A percentile compares a stretch with the other conserved stretches of the same genome.
Conservation (phyloP, 2,329 filamentous ascomycete genomes). For the Xylogone sp. region DNA sequence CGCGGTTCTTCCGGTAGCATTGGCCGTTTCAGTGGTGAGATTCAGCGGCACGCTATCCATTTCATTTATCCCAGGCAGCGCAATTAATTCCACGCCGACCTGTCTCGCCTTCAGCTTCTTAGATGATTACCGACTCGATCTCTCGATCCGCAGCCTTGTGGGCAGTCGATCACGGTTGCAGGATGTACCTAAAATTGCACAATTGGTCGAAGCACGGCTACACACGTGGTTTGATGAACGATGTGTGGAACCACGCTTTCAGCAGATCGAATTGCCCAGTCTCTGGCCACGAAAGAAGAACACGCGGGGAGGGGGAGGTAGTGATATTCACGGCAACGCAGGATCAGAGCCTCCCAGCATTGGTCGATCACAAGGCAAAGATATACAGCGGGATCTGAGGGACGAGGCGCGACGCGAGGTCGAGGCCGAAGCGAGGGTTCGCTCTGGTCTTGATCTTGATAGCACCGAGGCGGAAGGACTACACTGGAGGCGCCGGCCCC, state of each 20-base stretch:
- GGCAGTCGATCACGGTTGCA: slow-evolving; percentile 77
- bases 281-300: slow-evolving; percentile 84
- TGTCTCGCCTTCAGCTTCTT: slow-evolving; percentile 94
- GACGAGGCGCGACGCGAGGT: slow-evolving; percentile 47
- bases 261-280: slow-evolving; percentile 79
- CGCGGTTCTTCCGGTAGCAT: slow-evolving; percentile 84
- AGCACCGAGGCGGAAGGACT: slow-evolving; percentile 29
- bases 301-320: slow-evolving; percentile 65
- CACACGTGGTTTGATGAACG: slow-evolving; percentile 88
- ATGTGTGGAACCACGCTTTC: slow-evolving; percentile 80
- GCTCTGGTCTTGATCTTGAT: slow-evolving; percentile 15
- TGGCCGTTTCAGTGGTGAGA: slow-evolving; percentile 86
- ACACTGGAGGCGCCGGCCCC: slow-evolving; percentile 28
- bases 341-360: slow-evolving; percentile 35
- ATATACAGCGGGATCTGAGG: slow-evolving; percentile 45
- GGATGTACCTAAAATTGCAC: slow-evolving; percentile 85
- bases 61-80: slow-evolving; percentile 78
- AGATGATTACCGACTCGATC: slow-evolving; percentile 81
- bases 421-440: slow-evolving; percentile 37
- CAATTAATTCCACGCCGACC: slow-evolving; percentile 67
- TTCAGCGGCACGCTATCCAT: slow-evolving; percentile 95
- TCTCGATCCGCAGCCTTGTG: slow-evolving; percentile 75
- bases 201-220: slow-evolving; percentile 73
- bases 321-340: slow-evolving; percentile 12
- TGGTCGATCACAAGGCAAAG: slow-evolving; percentile 51